Evolutionary conservation across 495 filamentous ascomycete genomes (phyloP), one percentile per base, ranked within the genome.

Genomic region (Neurospora africana): DNA sequence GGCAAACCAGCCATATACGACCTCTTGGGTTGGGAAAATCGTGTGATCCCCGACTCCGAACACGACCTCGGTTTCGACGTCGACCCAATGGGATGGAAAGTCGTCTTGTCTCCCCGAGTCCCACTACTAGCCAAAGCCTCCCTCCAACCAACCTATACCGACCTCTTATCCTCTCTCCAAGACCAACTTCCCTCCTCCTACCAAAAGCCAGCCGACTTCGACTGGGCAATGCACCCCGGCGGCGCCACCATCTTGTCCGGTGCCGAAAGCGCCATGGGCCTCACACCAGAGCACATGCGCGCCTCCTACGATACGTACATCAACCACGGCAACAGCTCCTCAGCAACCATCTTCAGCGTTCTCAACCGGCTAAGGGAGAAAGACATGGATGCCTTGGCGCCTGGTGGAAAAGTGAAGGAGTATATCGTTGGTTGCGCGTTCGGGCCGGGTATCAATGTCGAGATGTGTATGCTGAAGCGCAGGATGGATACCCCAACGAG

Each of bases 181-280:
- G 76, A 79, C 36, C 72, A 77, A 6, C 77, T 88, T 5, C 82
- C 83, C 8, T 77, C 77, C 27, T 68, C 76, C 19, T 85, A 85
- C 74, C 76, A 75, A 69, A 69, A 44, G 2, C 81, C 87, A 1
- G 67, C 76, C 0, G 87, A 89, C 69, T 89, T 90, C 70, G 89
- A 91, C 78, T 91, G 89, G 89, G 89, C 89, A 1, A 83, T 91
- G 73, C 89, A 91, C 75, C 89, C 89, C 0, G 89, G 89, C 5
- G 89, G 89, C 39, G 78, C 86, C 19, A 88, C 88, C 10, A 90
- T 91, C 70, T 83, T 91, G 15, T 85, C 88, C 7, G 87, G 87
- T 8, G 86, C 88, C 2, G 85, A 90, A 77, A 78, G 79, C 43
- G 83, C 80, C 11, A 83, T 89, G 81, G 74, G 78, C 21, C 83